Evolutionary conservation across 2,329 filamentous ascomycete genomes (phyloP), one percentile per base, ranked within the genome.

Genomic region (Elsinoe australis): DNA sequence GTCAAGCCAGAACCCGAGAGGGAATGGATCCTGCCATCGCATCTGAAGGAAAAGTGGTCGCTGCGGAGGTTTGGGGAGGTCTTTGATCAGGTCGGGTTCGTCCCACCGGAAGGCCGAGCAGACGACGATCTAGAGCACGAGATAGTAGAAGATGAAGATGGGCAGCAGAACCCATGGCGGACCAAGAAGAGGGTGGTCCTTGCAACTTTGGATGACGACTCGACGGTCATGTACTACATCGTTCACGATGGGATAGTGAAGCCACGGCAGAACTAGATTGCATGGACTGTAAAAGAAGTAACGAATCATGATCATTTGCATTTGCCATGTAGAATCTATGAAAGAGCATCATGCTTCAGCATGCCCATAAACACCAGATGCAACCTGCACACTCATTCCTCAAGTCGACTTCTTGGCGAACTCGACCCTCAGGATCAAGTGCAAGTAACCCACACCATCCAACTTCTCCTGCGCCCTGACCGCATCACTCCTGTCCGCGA

Each of bases 401-500:
- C 53, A 66, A 50, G 64, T 67, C 44, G 64, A 59, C 65, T 75
- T 75, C 69, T 90, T 92, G 57, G 86, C 85, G 69, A 92, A 92
- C 72, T 92, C 86, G 56, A 92, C 86, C 65, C 84, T 78, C 61
- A 92, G 70, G 66, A 92, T 92, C 61, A 92, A 75, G 72, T 92
- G 86, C 68, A 85, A 84, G 74, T 87, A 90, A 71, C 86, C 86
- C 57, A 67, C 95, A 62, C 92, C 92, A 70, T 98, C 92, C 87
- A 98, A 90, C 79, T 95, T 95, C 72, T 85, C 83, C 72, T 87
- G 94, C 32, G 92, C 92, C 73, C 85, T 86, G 59, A 86, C 85
- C 58, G 92, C 92, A 68, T 98, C 92, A 58, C 75, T 70, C 58
- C 92, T 77, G 67, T 98, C 92, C 52, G 84, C 86, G 64, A 92